Percentiles rank a stretch among this genome's conserved stretches.
Conservation (phyloP, 495 filamentous ascomycete species). For the Beverwykella pulmonaria region DNA sequence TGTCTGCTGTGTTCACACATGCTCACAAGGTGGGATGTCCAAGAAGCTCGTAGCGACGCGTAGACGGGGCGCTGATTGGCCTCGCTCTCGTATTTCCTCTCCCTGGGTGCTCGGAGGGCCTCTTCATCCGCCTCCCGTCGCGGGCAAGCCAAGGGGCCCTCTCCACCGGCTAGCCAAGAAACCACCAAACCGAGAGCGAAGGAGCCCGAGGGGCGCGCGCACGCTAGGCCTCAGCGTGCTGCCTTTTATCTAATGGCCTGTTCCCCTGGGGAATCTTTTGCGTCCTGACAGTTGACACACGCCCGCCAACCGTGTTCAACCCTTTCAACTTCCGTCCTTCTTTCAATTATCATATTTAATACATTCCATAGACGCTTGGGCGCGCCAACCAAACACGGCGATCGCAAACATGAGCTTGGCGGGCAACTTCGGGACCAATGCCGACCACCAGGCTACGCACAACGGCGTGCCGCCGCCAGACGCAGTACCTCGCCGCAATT, state of each 20-base stretch:
- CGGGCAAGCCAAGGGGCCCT: background rate
- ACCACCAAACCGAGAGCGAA: conserved; percentile 4
- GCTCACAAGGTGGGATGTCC: no score
- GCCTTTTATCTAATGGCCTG: conserved; percentile 11
- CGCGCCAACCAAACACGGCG: background rate
- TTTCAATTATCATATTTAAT: background rate
- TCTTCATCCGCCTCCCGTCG: background rate
- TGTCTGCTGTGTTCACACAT: no score
- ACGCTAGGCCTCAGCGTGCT: background rate
- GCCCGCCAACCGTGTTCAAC: background rate
- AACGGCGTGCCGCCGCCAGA: conserved; percentile 11
- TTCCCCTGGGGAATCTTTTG: background rate
- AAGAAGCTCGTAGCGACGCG: no score
- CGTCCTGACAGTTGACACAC: background rate
- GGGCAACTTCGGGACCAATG: conserved; percentile 29
- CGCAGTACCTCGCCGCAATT: background rate
- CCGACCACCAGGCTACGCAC: conserved; percentile 14
- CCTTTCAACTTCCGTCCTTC: background rate
- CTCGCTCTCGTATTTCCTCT: background rate
- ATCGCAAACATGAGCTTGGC: conserved; percentile 21
- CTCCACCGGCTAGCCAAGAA: conserved; percentile 7
- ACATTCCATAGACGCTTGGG: background rate
- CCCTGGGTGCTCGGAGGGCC: background rate
- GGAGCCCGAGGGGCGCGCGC: background rate
- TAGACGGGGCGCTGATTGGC: background rate